Evolutionary conservation across 2,329 filamentous ascomycete species (phyloP).

Genomic region (Aspergillus sp.): DNA sequence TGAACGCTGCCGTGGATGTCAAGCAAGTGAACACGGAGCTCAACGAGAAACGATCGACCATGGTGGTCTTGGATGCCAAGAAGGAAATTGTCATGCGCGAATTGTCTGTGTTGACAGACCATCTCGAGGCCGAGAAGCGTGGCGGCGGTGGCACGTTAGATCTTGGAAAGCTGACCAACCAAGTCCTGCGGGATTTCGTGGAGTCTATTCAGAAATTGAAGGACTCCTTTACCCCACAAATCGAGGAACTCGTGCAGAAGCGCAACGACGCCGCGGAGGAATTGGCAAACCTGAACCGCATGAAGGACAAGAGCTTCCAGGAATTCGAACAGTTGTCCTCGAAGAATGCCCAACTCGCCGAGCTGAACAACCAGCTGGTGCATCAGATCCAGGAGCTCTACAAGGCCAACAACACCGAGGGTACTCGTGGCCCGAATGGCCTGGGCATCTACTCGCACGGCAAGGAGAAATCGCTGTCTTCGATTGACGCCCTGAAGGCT

Average conservation of each 20-base stretch:
- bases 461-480: conserved; percentile 50
- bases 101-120: conserved; percentile 82
- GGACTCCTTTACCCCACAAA: conserved; percentile 69
- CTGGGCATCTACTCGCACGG: conserved; percentile 61
- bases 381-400: conserved; percentile 92
- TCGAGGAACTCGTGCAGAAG: conserved; percentile 88
- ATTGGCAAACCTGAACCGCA: conserved; percentile 73
- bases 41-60: conserved; percentile 89
- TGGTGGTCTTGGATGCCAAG: conserved; percentile 89
- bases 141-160: conserved; percentile 77
- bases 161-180: conserved; percentile 64
- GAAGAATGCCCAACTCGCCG: conserved; percentile 90
- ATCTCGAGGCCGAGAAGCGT: conserved; percentile 82
- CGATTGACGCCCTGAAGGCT: conserved; percentile 45
- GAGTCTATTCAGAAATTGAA: conserved; percentile 67
- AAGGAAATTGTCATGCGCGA: conserved; percentile 94
- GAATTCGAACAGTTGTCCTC: conserved; percentile 94
- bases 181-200: conserved; percentile 61
- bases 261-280: conserved; percentile 82
- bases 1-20: conserved; percentile 60
- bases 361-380: conserved; percentile 93
- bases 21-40: conserved; percentile 83
- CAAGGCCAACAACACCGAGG: conserved; percentile 61
- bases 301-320: conserved; percentile 88
- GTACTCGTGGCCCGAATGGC: conserved; percentile 44